Percentiles rank a stretch among this genome's conserved stretches.
These are phyloP conservation scores for Phlyctochytrium arcticum DNA, from an alignment of 192 early-diverging fungal genomes.

Conservation along the genomic window DNA sequence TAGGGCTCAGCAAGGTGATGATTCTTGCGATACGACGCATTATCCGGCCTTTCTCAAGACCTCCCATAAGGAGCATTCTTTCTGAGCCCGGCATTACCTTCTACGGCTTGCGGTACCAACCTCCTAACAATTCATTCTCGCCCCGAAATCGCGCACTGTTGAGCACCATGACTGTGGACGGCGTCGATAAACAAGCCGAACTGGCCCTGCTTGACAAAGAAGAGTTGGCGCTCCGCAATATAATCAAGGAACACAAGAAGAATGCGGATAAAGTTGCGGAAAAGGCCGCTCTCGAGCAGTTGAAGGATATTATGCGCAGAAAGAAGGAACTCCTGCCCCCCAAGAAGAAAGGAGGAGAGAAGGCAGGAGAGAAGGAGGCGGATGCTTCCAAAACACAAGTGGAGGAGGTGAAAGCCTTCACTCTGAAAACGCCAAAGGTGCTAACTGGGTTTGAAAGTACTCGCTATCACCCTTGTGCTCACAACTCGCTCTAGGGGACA, in stretches of 20 bases:
- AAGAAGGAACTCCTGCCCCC: slow-evolving; percentile 14
- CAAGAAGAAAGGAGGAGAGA: slow-evolving; percentile 4
- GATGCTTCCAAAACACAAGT: background rate
- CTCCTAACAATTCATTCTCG: too few relatives aligned
- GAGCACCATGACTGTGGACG: background rate
- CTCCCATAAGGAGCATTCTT: too few relatives aligned
- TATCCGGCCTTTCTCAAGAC: too few relatives aligned
- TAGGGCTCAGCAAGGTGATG: too few relatives aligned
- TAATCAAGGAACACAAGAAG: slow-evolving; percentile 23
- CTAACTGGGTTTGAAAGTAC: too few relatives aligned
- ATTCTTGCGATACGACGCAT: too few relatives aligned
- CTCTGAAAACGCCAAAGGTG: slow-evolving; percentile 31
- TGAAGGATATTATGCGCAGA: slow-evolving; percentile 17
- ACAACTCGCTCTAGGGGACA: slow-evolving; percentile 63
- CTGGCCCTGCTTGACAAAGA: slow-evolving; percentile 10
- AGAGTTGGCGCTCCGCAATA: background rate
- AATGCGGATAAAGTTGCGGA: slow-evolving; percentile 15
- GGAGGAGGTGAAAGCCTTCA: slow-evolving; percentile 15
- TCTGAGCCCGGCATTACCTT: too few relatives aligned
- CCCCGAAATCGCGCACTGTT: too few relatives aligned
- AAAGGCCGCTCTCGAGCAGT: slow-evolving; percentile 3
- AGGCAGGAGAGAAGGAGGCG: background rate
- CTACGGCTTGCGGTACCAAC: too few relatives aligned
- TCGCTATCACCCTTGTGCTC: background rate
- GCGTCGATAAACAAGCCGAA: background rate